A percentile compares a stretch with the other conserved stretches of the same genome.
phyloP scores from a whole-genome alignment of 495 filamentous ascomycete genomes.

The Lophiostoma macrostomum region DNA sequence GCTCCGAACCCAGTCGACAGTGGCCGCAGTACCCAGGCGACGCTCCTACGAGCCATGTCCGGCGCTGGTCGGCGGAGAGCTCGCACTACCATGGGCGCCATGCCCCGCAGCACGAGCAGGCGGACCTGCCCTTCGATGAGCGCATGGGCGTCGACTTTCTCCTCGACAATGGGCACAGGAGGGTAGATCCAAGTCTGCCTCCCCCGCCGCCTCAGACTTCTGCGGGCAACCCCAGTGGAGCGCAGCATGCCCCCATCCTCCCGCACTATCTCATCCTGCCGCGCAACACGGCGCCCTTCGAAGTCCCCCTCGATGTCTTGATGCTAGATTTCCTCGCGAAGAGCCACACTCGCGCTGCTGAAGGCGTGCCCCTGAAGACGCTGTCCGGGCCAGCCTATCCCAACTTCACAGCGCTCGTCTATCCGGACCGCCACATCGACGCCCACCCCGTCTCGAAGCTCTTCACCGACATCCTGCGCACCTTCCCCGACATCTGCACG shows the following conservation, averaged over 20 bases:
- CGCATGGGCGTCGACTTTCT: conserved; percentile 68
- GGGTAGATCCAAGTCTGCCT: conserved; percentile 8
- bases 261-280: conserved; percentile 47
- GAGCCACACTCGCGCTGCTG: conserved; percentile 59
- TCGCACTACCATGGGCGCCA: conserved; percentile 49
- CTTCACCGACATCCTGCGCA: conserved; percentile 74
- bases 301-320: conserved; percentile 69
- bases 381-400: conserved; percentile 73
- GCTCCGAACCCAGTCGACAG: conserved; percentile 13
- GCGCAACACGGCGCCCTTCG: conserved; percentile 56
- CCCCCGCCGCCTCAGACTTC: conserved; percentile 23
- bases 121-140: conserved; percentile 55
- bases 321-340: conserved; percentile 74
- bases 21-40: conserved; percentile 31
- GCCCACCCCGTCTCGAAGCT: conserved; percentile 73
- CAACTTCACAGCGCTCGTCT: conserved; percentile 68
- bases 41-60: conserved; percentile 29
- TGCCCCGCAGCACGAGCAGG: conserved; percentile 33
- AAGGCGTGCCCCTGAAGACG: conserved; percentile 57
- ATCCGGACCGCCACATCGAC: conserved; percentile 56
- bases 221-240: conserved; percentile 28
- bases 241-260: conserved; percentile 38
- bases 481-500: conserved; percentile 64
- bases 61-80: conserved; percentile 31
- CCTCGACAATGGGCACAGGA: conserved; percentile 46